Evolutionary conservation across 2,329 filamentous ascomycete genomes (phyloP).

Genomic region (Penicillium sp.): DNA sequence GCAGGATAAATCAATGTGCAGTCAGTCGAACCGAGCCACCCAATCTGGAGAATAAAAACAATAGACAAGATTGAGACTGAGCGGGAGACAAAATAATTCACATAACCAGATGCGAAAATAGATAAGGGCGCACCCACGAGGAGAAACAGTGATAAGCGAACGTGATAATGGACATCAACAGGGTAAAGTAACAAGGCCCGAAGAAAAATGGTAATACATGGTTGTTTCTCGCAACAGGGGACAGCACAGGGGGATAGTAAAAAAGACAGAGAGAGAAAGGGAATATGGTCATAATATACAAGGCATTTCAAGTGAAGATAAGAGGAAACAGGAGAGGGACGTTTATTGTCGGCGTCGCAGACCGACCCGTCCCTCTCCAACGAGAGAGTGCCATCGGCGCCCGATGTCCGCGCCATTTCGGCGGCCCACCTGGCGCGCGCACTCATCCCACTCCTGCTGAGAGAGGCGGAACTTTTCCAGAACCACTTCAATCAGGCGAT

Average conservation of each 20-base stretch:
- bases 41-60: constrained; percentile 1
- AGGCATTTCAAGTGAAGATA: constrained; percentile 10
- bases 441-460: constrained; percentile 53
- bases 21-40: constrained; percentile 11
- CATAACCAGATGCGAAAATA: constrained; percentile 27
- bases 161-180: neutral
- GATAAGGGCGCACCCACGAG: constrained; percentile 10
- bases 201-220: constrained; percentile 30
- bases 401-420: constrained; percentile 49
- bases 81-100: constrained; percentile 16
- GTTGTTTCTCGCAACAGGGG: constrained; percentile 22
- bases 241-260: neutral
- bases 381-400: constrained; percentile 50
- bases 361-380: constrained; percentile 52
- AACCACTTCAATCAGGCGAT: constrained; percentile 50
- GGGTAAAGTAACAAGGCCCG: constrained; percentile 4
- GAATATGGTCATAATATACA: constrained; percentile 24
- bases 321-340: constrained; percentile 8
- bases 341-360: constrained; percentile 42
- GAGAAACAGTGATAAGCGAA: constrained; percentile 9
- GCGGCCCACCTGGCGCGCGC: constrained; percentile 49
- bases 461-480: constrained; percentile 53
- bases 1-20: constrained; percentile 16
- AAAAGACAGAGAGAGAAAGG: constrained; percentile 2
- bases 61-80: constrained; percentile 2